A percentile compares a stretch with the other conserved stretches of the same genome.
Evolutionary conservation across 2,329 filamentous ascomycete genomes (phyloP).

Genomic region (Ascochyta viciae-villosae): DNA sequence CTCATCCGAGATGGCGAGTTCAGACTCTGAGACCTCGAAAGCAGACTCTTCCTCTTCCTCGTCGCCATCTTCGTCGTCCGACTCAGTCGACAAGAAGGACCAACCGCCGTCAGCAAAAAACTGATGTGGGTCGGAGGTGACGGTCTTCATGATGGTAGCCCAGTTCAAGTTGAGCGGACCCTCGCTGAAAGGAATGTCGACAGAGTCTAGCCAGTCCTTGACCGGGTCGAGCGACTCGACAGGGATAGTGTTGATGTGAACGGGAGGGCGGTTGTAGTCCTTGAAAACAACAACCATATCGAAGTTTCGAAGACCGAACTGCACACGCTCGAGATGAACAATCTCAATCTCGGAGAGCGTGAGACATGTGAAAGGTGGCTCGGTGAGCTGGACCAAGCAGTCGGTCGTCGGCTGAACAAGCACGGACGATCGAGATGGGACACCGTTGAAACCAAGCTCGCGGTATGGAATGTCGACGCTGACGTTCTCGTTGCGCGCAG

Average conservation of each 20-base stretch:
- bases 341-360: slow-evolving; percentile 96
- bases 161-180: slow-evolving; percentile 98
- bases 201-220: slow-evolving; percentile 96
- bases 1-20: slow-evolving; percentile 75
- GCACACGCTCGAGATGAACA: slow-evolving; percentile 92
- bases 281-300: slow-evolving; percentile 99
- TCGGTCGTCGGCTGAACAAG: slow-evolving; percentile 96
- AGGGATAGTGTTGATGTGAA: slow-evolving; percentile 97
- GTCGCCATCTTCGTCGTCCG: slow-evolving; percentile 78
- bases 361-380: slow-evolving; percentile 95
- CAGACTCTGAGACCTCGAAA: slow-evolving; percentile 88
- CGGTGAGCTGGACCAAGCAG: slow-evolving; percentile 94
- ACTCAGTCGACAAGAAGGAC: slow-evolving; percentile 88
- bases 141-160: slow-evolving; percentile 99
- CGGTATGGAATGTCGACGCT: slow-evolving; percentile 97
- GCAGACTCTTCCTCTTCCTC: slow-evolving; percentile 87
- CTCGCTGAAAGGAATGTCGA: slow-evolving; percentile 92
- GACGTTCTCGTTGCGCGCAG: slow-evolving; percentile 86
- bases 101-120: slow-evolving; percentile 97
- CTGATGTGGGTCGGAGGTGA: slow-evolving; percentile 88
- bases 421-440: slow-evolving; percentile 94
- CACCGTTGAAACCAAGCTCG: slow-evolving; percentile 95
- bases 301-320: slow-evolving; percentile 98
- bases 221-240: slow-evolving; percentile 93
- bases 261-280: slow-evolving; percentile 88